These are phyloP conservation scores for Fusarium oligoseptatum DNA, from an alignment of 2,329 filamentous ascomycete species.

Conservation along the genomic window DNA sequence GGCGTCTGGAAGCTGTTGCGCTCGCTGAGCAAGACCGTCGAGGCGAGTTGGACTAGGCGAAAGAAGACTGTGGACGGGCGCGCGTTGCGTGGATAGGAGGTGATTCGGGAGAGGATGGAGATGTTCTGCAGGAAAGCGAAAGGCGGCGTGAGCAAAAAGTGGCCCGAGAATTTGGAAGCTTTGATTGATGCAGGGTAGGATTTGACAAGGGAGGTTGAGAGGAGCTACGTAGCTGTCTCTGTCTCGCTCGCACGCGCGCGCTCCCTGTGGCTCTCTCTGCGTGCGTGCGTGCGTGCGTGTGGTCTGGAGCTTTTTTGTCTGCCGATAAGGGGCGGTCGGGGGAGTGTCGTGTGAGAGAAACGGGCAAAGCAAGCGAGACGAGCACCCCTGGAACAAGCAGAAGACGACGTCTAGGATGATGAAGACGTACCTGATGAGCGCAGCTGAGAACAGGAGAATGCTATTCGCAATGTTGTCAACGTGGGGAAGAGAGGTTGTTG, in stretches of 20 bases:
- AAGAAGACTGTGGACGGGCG: conserved; percentile 3
- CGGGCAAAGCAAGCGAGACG: conserved; percentile 43
- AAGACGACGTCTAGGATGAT: conserved; percentile 26
- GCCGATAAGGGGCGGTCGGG: conserved; percentile 42
- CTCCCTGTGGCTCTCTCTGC: conserved; percentile 30
- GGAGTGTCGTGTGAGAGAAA: conserved; percentile 41
- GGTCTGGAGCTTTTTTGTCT: conserved; percentile 20
- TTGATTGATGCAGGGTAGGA: conserved; percentile 30
- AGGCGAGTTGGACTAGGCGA: conserved; percentile 6
- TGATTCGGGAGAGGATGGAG: conserved; percentile 25
- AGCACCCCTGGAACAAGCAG: conserved; percentile 33
- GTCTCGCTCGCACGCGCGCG: conserved; percentile 21
- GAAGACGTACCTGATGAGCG: conserved; percentile 36
- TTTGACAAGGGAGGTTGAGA: conserved; percentile 29
- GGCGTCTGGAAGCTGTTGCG: conserved; percentile 18
- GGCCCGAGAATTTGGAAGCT: conserved; percentile 42
- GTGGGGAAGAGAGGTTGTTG: conserved; percentile 1
- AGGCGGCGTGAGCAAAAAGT: conserved; percentile 45
- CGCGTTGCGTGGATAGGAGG: conserved; percentile 18
- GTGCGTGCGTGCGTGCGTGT: background rate
- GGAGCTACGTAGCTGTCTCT: conserved; percentile 37
- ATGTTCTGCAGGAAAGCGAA: conserved; percentile 38
- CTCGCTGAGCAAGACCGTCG: conserved; percentile 24
- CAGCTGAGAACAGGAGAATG: conserved; percentile 12
- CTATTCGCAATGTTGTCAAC: background rate